Conservation (phyloP, 2,329 filamentous ascomycete genomes). For the Nannizzia gypsea region DNA sequence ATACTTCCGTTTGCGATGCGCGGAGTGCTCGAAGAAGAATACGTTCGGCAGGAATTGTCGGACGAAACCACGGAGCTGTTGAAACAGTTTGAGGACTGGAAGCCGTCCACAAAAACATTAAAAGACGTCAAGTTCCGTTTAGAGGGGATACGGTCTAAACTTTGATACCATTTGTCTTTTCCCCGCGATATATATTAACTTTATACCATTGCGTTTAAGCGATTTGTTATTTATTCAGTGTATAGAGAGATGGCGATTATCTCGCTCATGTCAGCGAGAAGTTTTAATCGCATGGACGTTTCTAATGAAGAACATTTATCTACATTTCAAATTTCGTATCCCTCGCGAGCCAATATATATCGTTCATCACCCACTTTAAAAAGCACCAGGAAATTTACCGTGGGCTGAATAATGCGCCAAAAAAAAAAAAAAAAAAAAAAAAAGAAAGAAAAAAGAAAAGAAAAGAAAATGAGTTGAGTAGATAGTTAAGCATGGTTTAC, state of each 20-base stretch:
- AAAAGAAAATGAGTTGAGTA: background rate
- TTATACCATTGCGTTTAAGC: background rate
- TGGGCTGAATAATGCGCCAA: background rate
- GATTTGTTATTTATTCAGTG: background rate
- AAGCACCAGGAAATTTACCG: background rate
- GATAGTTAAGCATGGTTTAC: slow-evolving; percentile 6
- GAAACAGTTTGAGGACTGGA: slow-evolving; percentile 88
- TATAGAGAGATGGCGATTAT: background rate
- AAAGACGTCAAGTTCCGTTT: slow-evolving; percentile 94
- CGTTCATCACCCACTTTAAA: background rate
- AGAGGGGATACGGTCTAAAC: slow-evolving; percentile 78
- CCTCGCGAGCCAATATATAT: background rate
- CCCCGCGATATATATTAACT: background rate
- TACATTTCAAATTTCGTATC: background rate
- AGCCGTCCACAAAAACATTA: slow-evolving; percentile 73
- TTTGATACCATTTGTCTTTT: slow-evolving; percentile 33
- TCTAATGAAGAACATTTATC: background rate
- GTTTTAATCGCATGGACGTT: background rate
- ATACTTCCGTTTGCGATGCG: slow-evolving; percentile 93
- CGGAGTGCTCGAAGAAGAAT: slow-evolving; percentile 80
- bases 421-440: background rate
- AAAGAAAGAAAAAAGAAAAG: background rate
- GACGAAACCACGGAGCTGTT: slow-evolving; percentile 68
- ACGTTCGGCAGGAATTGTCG: slow-evolving; percentile 69
- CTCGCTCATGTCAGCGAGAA: background rate